A percentile compares a stretch with the other conserved stretches of the same genome.
Evolutionary conservation across 371 early-diverging fungal species (phyloP).

Genomic region (Syncephalastrum sp.): DNA sequence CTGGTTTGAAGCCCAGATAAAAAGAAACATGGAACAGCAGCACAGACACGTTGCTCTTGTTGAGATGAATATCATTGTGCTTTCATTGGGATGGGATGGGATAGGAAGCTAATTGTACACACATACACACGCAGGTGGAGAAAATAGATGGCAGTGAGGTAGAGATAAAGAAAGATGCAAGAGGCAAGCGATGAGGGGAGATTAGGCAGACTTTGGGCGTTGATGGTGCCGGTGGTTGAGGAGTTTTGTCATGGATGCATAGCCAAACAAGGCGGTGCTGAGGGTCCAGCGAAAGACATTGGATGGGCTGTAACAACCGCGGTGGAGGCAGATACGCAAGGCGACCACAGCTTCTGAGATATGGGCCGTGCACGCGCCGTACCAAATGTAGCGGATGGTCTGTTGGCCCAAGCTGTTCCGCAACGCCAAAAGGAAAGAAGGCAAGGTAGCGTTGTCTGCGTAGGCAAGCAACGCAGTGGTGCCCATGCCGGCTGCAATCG

Average conservation of each 20-base stretch:
- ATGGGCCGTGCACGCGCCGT: slow-evolving; percentile 16
- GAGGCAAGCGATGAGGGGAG: too few species aligned
- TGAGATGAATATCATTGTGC: too few species aligned
- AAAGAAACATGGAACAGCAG: too few species aligned
- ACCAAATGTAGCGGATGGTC: slow-evolving; percentile 3
- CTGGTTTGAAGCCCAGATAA: too few species aligned
- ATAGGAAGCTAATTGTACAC: too few species aligned
- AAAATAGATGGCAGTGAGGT: too few species aligned
- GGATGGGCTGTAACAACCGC: slow-evolving; percentile 41
- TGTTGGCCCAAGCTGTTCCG: neutral
- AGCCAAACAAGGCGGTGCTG: slow-evolving; percentile 33
- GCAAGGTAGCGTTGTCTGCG: slow-evolving; percentile 16
- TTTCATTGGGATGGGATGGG: too few species aligned
- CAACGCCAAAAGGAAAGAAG: slow-evolving; percentile 2
- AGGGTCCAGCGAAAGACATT: slow-evolving; percentile 35
- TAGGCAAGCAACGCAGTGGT: slow-evolving; percentile 14
- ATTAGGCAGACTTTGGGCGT: too few species aligned
- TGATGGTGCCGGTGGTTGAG: slow-evolving; percentile 3
- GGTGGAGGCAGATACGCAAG: slow-evolving; percentile 27
- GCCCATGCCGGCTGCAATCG: slow-evolving; percentile 9
- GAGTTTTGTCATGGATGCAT: slow-evolving; percentile 17
- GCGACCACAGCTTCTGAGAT: slow-evolving; percentile 21
- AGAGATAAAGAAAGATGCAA: too few species aligned
- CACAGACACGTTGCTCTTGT: too few species aligned
- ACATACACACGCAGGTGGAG: too few species aligned